Base-by-base conservation (phyloP, 192 early-diverging fungal genomes). In the Coemansia sp. region DNA sequence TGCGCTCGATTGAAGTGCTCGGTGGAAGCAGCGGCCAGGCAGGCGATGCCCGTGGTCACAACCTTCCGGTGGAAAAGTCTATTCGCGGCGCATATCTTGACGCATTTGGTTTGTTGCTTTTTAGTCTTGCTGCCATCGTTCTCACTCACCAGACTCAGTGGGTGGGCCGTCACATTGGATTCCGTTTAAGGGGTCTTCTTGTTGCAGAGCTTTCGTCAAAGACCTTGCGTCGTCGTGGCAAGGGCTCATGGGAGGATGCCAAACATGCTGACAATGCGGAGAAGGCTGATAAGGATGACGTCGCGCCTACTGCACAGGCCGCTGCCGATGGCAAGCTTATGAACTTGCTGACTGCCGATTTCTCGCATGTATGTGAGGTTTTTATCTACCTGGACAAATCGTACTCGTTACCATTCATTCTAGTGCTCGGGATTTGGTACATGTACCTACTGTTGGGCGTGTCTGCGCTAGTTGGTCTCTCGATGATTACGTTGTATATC, bases 361-460 rank as follows among this genome's bases (percentile, higher is more conserved):
- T 89, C 4, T 71, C 75, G 31, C 87, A 88, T 37, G 77, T 92
- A 12, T 80, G 80, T 14, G 86, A 85, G 48, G 80, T 77, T 12
- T 67, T 72, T 39, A 68, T 68, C 44, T 86, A 84, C 65, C 76
- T 89, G 4, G 85, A 85, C 64, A 84, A 85, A 37, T 38, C 86
- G 8, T 89, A 88, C 42, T 73, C 72, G 38, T 84, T 77, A 53
- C 90, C 90, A 1, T 50, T 90, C n/a, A 85, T 87, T 62, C 77
- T 90, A 50, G 25, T 87, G 25, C 76, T 93, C 37, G 88, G 86
- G n/a, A 80, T 93, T 36, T 67, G 72, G 63, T 84, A 84, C 53
- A 80, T 96, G 60, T 89, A 92, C 53, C 68, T 65, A 62, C 73
- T 96, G 25, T 78, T 96, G 50, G 94, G 94, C 5, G 78, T 85